Percentiles rank a stretch among this genome's conserved stretches.
Conservation (phyloP, 805 yeast genomes). For the Clavispora fructus region DNA sequence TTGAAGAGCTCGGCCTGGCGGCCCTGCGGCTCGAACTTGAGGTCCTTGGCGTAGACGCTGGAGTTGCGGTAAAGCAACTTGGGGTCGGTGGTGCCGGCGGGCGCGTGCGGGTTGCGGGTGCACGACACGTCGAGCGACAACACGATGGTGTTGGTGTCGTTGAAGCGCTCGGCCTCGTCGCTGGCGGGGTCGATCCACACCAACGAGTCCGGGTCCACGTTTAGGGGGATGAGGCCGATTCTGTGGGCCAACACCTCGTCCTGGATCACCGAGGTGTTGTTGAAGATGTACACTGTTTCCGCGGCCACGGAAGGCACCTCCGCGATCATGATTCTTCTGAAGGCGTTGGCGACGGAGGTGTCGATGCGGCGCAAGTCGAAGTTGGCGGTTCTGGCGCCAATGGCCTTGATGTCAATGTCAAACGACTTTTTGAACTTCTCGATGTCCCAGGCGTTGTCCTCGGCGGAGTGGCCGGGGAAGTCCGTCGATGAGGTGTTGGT, state of each 20-base stretch:
- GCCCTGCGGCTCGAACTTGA: constrained; percentile 90
- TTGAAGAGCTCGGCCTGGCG: constrained; percentile 71
- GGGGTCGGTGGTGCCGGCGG: constrained; percentile 73
- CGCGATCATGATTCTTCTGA: constrained; percentile 93
- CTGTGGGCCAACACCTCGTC: constrained; percentile 96
- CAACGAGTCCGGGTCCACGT: constrained; percentile 83
- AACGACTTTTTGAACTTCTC: constrained; percentile 69
- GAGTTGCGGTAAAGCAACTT: constrained; percentile 78
- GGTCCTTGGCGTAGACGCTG: constrained; percentile 82
- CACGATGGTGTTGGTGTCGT: constrained; percentile 86
- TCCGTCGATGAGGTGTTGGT: constrained; percentile 86
- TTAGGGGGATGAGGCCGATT: constrained; percentile 86
- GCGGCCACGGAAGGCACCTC: constrained; percentile 97
- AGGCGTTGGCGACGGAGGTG: constrained; percentile 92
- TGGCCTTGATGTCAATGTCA: constrained; percentile 60
- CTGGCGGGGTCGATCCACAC: constrained; percentile 71
- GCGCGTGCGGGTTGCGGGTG: constrained; percentile 79
- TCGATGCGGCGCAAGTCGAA: constrained; percentile 85
- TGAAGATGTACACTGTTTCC: constrained; percentile 83
- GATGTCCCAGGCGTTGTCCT: constrained; percentile 74
- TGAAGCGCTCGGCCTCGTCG: constrained; percentile 62
- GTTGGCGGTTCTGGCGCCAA: constrained; percentile 67
- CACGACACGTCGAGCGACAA: constrained; percentile 77
- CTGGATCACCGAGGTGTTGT: constrained; percentile 94
- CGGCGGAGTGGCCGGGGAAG: constrained; percentile 79